Evolutionary conservation across 306 rosid genomes (phyloP).

Genomic region (Medicago arabica): DNA sequence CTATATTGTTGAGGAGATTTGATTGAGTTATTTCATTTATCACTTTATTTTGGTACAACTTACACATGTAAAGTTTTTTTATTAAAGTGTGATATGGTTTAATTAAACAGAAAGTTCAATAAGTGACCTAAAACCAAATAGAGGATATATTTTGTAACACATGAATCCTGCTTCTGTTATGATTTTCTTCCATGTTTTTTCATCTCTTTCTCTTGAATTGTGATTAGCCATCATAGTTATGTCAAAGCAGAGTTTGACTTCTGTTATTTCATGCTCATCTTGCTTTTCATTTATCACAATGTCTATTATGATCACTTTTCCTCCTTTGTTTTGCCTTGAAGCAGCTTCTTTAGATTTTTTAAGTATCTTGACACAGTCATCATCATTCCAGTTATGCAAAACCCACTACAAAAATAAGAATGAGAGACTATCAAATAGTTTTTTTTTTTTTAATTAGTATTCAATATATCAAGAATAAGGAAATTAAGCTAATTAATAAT

Average conservation of each 20-base stretch:
- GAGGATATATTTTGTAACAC: not conserved
- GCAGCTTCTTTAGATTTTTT: not conserved
- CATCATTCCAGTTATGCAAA: not conserved
- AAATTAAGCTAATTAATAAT: too few species aligned
- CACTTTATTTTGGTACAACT: too few species aligned
- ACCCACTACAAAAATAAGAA: not conserved
- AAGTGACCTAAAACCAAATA: not conserved
- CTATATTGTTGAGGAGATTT: too few species aligned
- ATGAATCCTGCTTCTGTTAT: not conserved
- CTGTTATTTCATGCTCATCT: not conserved
- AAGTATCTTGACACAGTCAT: not conserved
- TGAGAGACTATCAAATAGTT: too few species aligned
- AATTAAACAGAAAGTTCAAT: not conserved
- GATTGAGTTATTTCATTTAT: too few species aligned
- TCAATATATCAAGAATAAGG: too few species aligned
- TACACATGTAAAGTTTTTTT: too few species aligned
- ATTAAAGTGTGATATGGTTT: not conserved
- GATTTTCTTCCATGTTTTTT: not conserved
- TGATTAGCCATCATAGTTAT: not conserved
- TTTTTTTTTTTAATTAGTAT: too few species aligned
- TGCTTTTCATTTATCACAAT: not conserved
- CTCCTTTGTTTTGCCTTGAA: not conserved
- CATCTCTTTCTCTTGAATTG: not conserved
- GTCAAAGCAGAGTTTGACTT: not conserved
- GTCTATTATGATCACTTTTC: not conserved